Evolutionary conservation across 2,329 filamentous ascomycete genomes (phyloP), one percentile per base, ranked within the genome.

Genomic region (Magnaporthiopsis poae): DNA sequence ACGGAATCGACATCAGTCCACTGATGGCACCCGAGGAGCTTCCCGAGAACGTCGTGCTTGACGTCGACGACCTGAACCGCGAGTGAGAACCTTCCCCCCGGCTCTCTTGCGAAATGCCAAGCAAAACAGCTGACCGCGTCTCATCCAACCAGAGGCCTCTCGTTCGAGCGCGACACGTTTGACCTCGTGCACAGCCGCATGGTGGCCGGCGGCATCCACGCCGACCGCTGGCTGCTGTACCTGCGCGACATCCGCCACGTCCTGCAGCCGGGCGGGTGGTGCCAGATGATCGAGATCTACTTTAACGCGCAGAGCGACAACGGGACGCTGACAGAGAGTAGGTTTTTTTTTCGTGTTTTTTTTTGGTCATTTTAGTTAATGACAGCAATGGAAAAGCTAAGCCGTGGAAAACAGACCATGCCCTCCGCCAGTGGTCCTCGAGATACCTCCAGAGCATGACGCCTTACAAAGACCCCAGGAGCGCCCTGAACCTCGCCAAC

Each of bases 241-340:
- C 77, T 96, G 69, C 80, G 82, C 71, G 93, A 96, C 71, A 90
- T 96, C 68, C 84, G 86, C 70, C 82, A 86, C 29, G 83, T 92
- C 12, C 79, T 93, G 69, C 88, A 86, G 64, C 88, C 87, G 7
- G 89, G 88, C 2, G 92, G 93, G 1, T 96, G 92, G 91, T 84
- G 90, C 68, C 92, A 96, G 73, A 88, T 96, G 83, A 85, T 91
- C n/a, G 93, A 96, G 74, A 85, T 93, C 71, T 92, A 96, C 73
- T 89, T 88, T 75, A 91, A 92, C 70, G 87, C 91, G 33, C 93
- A 96, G 75, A 96, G 91, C 0, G 87, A 94, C 71, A 96, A 91
- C 72, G 92, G 92, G 5, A 87, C 86, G n/a, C 78, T 95, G 71
- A 88, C 86, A 13, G 82, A 88, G 64, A 81, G 86, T 83, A 73